These are phyloP conservation scores for Podospora tetraspora DNA, from an alignment of 495 filamentous ascomycete species.

Conservation along the genomic window DNA sequence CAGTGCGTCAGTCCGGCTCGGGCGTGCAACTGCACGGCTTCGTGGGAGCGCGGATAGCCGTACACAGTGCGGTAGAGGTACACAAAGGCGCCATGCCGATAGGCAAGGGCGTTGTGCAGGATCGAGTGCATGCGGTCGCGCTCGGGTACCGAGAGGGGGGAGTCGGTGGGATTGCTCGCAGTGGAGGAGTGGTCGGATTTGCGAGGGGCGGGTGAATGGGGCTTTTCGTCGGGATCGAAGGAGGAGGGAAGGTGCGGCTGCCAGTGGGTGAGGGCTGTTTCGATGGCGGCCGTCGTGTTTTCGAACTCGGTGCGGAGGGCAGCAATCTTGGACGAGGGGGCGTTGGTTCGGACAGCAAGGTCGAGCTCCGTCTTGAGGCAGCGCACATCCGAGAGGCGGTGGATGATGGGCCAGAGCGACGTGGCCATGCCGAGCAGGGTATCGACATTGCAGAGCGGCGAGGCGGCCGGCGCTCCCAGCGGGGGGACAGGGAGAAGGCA, in stretches of 20 bases:
- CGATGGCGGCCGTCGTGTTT: constrained; percentile 50
- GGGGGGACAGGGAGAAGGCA: constrained; percentile 43
- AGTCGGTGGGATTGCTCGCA: constrained; percentile 10
- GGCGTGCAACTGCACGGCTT: constrained; percentile 47
- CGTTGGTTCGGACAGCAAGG: constrained; percentile 34
- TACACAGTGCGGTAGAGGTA: constrained; percentile 56
- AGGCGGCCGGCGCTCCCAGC: constrained; percentile 38
- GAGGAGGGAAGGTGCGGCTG: constrained; percentile 39
- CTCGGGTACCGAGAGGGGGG: constrained; percentile 14
- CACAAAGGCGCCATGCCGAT: constrained; percentile 56
- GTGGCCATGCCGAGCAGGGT: constrained; percentile 58
- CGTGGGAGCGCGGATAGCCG: constrained; percentile 37
- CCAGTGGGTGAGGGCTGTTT: constrained; percentile 52
- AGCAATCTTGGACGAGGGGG: constrained; percentile 42
- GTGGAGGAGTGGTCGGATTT: neutral
- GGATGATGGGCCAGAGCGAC: constrained; percentile 59
- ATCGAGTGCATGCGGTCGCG: constrained; percentile 41
- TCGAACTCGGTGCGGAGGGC: constrained; percentile 52
- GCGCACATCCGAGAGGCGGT: constrained; percentile 52
- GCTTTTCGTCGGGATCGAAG: constrained; percentile 16
- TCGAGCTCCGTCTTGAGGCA: constrained; percentile 48
- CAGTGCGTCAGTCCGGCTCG: constrained; percentile 49
- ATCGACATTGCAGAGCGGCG: constrained; percentile 48
- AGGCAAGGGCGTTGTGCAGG: constrained; percentile 56
- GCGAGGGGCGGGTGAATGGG: neutral